phyloP scores from a whole-genome alignment of 257 asterid species.

The Paraleonurus japonicus region DNA sequence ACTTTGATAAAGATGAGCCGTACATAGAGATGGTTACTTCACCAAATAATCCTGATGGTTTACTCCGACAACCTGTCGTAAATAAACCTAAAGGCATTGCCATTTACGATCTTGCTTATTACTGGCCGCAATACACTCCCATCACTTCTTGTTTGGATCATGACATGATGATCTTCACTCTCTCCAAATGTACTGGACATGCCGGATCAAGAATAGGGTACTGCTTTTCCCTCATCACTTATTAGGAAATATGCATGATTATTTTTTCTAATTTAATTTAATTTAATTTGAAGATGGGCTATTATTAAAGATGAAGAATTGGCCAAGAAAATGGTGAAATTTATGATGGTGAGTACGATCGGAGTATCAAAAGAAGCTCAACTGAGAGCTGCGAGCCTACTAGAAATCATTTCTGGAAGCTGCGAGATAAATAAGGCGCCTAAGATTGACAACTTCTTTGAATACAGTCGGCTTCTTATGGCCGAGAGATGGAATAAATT shows the following conservation, averaged over 20 bases:
- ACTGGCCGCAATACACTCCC: slow-evolving; percentile 85
- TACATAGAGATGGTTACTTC: slow-evolving; percentile 74
- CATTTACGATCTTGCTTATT: slow-evolving; percentile 73
- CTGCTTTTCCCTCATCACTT: no score
- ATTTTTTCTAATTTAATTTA: no score
- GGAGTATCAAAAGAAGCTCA: slow-evolving; percentile 88
- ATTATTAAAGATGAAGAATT: slow-evolving; percentile 58
- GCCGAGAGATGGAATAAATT: slow-evolving; percentile 57
- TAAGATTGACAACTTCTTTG: slow-evolving; percentile 44
- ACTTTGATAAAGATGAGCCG: slow-evolving; percentile 39
- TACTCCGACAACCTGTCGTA: slow-evolving; percentile 44
- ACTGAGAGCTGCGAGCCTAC: slow-evolving; percentile 57
- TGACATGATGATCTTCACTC: slow-evolving; percentile 74
- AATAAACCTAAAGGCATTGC: slow-evolving; percentile 41
- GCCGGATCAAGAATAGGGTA: slow-evolving; percentile 94
- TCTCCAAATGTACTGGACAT: slow-evolving; percentile 79
- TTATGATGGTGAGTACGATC: slow-evolving; percentile 52
- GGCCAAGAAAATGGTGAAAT: slow-evolving; percentile 63
- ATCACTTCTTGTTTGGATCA: slow-evolving; percentile 52
- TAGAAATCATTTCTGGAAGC: slow-evolving; percentile 44
- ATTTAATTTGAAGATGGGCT: slow-evolving; percentile 57
- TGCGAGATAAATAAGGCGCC: slow-evolving; percentile 26
- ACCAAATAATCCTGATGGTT: slow-evolving; percentile 76
- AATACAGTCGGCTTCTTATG: slow-evolving; percentile 32
- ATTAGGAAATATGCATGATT: no score